Base-by-base conservation (phyloP, 352 stramenopile genomes). In the Phytophthora multivora region DNA sequence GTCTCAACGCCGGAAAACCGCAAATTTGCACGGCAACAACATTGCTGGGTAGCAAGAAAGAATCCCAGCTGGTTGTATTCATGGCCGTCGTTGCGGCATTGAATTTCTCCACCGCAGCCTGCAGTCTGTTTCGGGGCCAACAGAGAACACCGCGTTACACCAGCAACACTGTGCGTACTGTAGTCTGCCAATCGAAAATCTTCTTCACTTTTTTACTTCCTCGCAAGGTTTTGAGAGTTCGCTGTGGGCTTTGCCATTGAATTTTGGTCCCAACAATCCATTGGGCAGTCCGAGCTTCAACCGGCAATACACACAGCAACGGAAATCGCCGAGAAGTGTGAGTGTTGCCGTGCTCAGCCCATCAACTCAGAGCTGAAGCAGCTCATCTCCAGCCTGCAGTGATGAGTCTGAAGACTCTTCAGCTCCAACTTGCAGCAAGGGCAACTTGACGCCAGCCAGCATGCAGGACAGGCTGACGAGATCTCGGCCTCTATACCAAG, bases 301-400 rank as follows among this genome's bases (percentile, higher is more conserved):
- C 51, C 43, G 33, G 59, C 50, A 41, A 11, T 47, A 25, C 4
- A 31, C 47, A 25, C 28, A 51, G 16, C 54, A 61, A 59, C 51
- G 42, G 42, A 19, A 50, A 53, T 21, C n/a, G 45, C 21, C 31
- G 35, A n/a, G 11, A 33, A 33, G 28, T 2, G 13, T n/a, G 18
- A 42, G 13, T 23, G 25, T 30, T 30, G 25, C 15, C 23, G 19
- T 9, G 42, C 23, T 45, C 45, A 54, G 39, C 39, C 58, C 56
- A 59, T 59, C 48, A 25, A 30, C 39, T 59, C 58, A 12, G 30
- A 33, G 23, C 58, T 66, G 58, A 66, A 66, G 58, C 50, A 40
- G 58, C 58, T n/a, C 58, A 66, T 66, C 58, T 7, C 49, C 39
- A n/a, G 39, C 51, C 49, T 66, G 33, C 47, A 42, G 47, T n/a